Conservation (phyloP, 441 rosid species). For the Omphalea diandra region DNA sequence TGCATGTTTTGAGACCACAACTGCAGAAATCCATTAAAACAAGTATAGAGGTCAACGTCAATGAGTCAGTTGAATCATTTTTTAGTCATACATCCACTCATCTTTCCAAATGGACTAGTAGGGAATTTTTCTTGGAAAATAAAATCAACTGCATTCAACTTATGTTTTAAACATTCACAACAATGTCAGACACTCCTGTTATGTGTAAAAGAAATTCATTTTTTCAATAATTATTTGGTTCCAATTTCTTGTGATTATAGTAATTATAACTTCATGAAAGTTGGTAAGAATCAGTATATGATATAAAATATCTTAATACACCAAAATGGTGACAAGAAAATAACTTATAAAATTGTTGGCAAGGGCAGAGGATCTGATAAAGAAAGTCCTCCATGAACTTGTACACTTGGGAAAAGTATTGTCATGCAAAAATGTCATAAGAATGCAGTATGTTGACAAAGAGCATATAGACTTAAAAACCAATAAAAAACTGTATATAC, state of each 20-base stretch:
- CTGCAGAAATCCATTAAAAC: conserved; percentile 35
- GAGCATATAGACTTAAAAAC: neutral
- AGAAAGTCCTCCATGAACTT: neutral
- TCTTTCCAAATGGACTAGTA: neutral
- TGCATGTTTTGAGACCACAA: conserved; percentile 79
- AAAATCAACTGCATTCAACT: neutral
- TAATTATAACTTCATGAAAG: neutral
- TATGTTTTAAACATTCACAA: neutral
- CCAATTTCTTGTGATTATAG: neutral
- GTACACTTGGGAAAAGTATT: neutral
- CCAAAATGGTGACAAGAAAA: neutral
- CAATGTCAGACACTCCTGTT: neutral
- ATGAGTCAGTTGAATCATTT: neutral
- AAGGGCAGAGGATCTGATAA: neutral
- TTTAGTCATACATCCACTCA: neutral
- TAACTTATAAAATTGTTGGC: neutral
- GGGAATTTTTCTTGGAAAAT: neutral
- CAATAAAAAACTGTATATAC: neutral
- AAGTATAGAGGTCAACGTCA: neutral
- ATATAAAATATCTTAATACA: neutral
- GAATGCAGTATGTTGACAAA: neutral
- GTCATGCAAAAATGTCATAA: neutral
- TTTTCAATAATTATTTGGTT: neutral
- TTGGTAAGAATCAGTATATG: neutral
- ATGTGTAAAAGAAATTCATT: no score